Evolutionary conservation across 371 early-diverging fungal species (phyloP).

Genomic region (Rhizopus sp.): DNA sequence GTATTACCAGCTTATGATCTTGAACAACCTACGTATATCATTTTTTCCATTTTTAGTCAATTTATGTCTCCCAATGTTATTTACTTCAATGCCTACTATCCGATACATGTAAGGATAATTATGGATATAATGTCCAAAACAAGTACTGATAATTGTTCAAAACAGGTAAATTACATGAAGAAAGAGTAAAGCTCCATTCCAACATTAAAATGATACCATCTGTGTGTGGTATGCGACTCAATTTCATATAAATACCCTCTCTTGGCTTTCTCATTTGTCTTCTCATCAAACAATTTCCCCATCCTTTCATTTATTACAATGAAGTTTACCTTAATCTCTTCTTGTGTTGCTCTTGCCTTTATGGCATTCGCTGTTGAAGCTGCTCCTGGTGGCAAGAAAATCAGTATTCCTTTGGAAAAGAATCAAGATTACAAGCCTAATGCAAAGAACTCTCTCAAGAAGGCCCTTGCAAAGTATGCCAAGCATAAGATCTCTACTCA

Average conservation of each 20-base stretch:
- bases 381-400: slow-evolving; percentile 10
- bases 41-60: too few species aligned
- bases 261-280: background rate
- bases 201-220: too few species aligned
- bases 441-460: slow-evolving; percentile 15
- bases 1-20: too few species aligned
- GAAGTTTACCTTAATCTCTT: slow-evolving; percentile 16
- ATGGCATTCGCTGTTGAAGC: slow-evolving; percentile 14
- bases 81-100: too few species aligned
- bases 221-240: too few species aligned
- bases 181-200: too few species aligned
- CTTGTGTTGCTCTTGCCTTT: slow-evolving; percentile 10
- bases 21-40: too few species aligned
- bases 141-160: too few species aligned
- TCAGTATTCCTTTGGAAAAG: slow-evolving; percentile 13
- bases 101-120: too few species aligned
- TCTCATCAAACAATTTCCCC: background rate
- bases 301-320: background rate
- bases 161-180: too few species aligned
- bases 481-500: slow-evolving; percentile 4
- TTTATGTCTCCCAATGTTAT: too few species aligned
- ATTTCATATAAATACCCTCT: background rate
- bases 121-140: too few species aligned
- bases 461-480: slow-evolving; percentile 21
- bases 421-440: slow-evolving; percentile 21